Evolutionary conservation across 2,329 filamentous ascomycete species (phyloP).

Genomic region (Purpureocillium lavendulum): DNA sequence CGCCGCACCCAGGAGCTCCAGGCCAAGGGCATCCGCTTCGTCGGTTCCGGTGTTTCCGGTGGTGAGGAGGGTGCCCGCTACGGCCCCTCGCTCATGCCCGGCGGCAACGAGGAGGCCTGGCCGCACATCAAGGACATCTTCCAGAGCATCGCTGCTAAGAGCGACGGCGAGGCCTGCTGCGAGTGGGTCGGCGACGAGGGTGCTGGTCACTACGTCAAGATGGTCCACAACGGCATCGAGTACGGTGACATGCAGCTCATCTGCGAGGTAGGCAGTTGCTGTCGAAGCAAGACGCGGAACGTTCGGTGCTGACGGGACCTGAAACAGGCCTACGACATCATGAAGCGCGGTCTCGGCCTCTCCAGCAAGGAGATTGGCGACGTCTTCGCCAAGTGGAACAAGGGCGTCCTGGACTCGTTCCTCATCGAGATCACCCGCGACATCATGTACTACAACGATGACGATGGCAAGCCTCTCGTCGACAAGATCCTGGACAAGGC

Average conservation of each 20-base stretch:
- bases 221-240: constrained; percentile 99
- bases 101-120: constrained; percentile 97
- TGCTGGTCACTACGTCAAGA: constrained; percentile 99
- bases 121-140: constrained; percentile 98
- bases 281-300: not conserved
- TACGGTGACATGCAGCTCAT: constrained; percentile 99
- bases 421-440: constrained; percentile 98
- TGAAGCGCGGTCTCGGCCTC: constrained; percentile 94
- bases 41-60: constrained; percentile 95
- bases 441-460: constrained; percentile 97
- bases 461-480: constrained; percentile 80
- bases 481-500: constrained; percentile 99
- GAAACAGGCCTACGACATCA: constrained; percentile 89
- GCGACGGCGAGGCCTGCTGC: constrained; percentile 93
- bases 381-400: constrained; percentile 94
- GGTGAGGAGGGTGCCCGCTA: constrained; percentile 99
- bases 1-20: constrained; percentile 85
- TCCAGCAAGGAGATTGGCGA: constrained; percentile 92
- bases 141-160: constrained; percentile 96
- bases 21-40: constrained; percentile 85
- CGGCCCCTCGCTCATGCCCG: constrained; percentile 96
- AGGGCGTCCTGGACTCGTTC: constrained; percentile 97
- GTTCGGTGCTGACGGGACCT: constrained; percentile 1
- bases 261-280: constrained; percentile 65
- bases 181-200: constrained; percentile 99